phyloP scores from a whole-genome alignment of 2,329 filamentous ascomycete genomes.

The Rutstroemia sydowiana region DNA sequence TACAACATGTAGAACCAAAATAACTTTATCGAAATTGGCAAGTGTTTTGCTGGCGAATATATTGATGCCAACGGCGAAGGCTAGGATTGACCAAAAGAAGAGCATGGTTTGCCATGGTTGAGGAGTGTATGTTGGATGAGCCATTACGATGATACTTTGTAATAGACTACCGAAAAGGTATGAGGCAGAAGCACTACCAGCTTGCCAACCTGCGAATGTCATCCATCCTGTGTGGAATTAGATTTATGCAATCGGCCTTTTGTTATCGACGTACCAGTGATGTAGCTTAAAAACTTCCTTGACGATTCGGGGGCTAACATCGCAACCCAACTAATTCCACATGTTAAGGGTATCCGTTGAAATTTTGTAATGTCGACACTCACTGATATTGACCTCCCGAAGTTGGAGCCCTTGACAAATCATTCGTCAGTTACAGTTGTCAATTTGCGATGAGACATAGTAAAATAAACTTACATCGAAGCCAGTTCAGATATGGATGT shows the following conservation, averaged over 20 bases:
- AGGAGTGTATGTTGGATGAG: constrained; percentile 31
- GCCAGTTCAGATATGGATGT: constrained; percentile 18
- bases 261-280: not conserved
- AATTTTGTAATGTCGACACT: not conserved
- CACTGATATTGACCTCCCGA: not conserved
- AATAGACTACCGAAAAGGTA: constrained; percentile 42
- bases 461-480: constrained; percentile 16
- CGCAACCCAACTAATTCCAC: not conserved
- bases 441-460: not conserved
- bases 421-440: not conserved
- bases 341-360: not conserved
- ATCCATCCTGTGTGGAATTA: not conserved
- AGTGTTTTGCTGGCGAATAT: constrained; percentile 39
- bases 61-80: constrained; percentile 37
- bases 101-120: constrained; percentile 37
- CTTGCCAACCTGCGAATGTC: constrained; percentile 37
- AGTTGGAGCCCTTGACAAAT: not conserved
- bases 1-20: constrained; percentile 42
- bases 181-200: constrained; percentile 27
- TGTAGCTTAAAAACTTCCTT: not conserved
- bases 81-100: constrained; percentile 35
- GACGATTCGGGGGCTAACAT: not conserved
- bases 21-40: constrained; percentile 43
- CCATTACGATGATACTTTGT: constrained; percentile 35
- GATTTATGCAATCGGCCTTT: not conserved